A percentile compares a stretch with the other conserved stretches of the same genome.
These are phyloP conservation scores for Thraustotheca clavata DNA, from an alignment of 352 stramenopile genomes.

Conservation along the genomic window DNA sequence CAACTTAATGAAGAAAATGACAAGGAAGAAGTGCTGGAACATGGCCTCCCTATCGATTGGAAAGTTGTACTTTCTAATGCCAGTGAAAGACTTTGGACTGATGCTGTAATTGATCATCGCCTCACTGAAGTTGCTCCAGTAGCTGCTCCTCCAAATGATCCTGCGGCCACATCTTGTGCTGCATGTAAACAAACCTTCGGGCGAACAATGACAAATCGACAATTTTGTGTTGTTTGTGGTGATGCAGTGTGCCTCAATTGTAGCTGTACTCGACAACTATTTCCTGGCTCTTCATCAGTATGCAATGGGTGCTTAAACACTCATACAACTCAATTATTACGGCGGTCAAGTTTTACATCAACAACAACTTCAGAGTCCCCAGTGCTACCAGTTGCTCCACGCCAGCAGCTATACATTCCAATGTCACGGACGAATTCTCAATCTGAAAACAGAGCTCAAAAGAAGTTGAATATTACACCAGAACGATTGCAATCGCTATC, in stretches of 20 bases:
- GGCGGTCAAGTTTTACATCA: background rate
- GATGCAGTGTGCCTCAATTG: background rate
- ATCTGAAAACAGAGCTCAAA: background rate
- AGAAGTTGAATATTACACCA: background rate
- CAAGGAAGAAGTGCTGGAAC: constrained; percentile 2
- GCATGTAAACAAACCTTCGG: background rate
- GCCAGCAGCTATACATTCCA: background rate
- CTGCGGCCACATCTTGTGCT: background rate
- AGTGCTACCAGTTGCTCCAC: background rate
- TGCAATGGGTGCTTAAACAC: constrained; percentile 1
- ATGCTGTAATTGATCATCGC: background rate
- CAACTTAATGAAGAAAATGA: background rate
- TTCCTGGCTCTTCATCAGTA: background rate
- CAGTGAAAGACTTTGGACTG: background rate
- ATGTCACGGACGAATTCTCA: background rate
- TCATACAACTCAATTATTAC: background rate
- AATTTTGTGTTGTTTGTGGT: background rate
- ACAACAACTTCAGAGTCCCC: background rate
- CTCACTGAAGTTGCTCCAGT: background rate
- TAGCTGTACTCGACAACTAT: background rate
- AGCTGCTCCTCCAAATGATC: background rate
- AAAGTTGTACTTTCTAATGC: background rate
- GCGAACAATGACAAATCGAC: background rate
- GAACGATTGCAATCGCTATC: background rate
- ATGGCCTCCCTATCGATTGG: background rate